These are phyloP conservation scores for Hydnum rufescens DNA, from an alignment of 768 basidiomycete species.

Conservation along the genomic window DNA sequence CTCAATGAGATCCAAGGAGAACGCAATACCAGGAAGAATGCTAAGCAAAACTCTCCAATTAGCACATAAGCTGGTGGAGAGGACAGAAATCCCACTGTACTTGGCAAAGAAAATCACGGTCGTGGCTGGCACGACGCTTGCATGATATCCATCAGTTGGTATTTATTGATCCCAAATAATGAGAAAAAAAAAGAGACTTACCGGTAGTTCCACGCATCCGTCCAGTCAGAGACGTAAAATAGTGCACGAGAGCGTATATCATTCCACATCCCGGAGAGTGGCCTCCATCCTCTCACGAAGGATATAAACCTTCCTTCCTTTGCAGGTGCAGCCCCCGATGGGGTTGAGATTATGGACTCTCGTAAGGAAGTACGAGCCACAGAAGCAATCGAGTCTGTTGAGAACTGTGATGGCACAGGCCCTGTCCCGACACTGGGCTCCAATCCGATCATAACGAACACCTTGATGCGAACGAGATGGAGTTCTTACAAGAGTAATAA, in stretches of 20 bases:
- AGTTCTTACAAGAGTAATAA: no score
- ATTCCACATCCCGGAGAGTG: constrained; percentile 33
- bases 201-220: constrained; percentile 73
- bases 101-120: constrained; percentile 74
- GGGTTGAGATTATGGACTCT: no score
- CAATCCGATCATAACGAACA: no score
- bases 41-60: constrained; percentile 23
- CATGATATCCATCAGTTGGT: constrained; percentile 74
- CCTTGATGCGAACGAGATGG: no score
- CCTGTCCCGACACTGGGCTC: no score
- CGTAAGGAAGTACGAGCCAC: no score
- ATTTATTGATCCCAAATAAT: not conserved
- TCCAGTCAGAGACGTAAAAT: constrained; percentile 77
- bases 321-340: no score
- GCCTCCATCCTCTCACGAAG: no score
- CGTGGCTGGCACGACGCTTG: constrained; percentile 73
- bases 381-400: no score
- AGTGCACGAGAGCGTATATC: constrained; percentile 57
- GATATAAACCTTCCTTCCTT: no score
- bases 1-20: constrained; percentile 81
- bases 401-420: no score
- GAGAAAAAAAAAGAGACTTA: no score
- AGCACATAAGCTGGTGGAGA: constrained; percentile 15
- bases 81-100: constrained; percentile 22
- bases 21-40: constrained; percentile 79